phyloP scores from a whole-genome alignment of 306 rosid genomes.

The Parietaria judaica region DNA sequence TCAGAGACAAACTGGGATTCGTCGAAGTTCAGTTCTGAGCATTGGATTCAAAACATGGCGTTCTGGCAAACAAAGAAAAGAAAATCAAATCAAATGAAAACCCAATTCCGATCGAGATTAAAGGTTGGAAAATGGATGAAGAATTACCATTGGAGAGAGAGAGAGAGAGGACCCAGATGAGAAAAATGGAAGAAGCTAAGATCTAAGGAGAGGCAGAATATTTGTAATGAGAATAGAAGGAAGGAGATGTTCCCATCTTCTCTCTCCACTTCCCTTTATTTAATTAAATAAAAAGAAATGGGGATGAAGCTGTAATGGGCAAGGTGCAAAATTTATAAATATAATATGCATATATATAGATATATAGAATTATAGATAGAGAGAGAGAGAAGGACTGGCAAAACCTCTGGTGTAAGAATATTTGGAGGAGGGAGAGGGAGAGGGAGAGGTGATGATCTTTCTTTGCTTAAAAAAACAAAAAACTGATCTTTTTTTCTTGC shows the following conservation, averaged over 20 bases:
- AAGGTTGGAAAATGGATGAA: conserved; percentile 20
- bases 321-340: conserved; percentile 32
- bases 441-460: conserved; percentile 36
- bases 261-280: conserved; percentile 31
- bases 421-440: conserved; percentile 59
- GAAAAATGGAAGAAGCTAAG: conserved; percentile 35
- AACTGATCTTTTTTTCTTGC: not conserved
- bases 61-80: conserved; percentile 26
- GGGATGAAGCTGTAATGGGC: conserved; percentile 44
- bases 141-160: conserved; percentile 34
- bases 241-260: conserved; percentile 51
- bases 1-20: conserved; percentile 39
- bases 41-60: conserved; percentile 43
- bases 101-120: conserved; percentile 15
- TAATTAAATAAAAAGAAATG: conserved; percentile 61
- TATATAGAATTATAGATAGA: too few relatives aligned
- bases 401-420: conserved; percentile 78
- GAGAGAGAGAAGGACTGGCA: conserved; percentile 46
- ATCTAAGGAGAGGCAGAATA: conserved; percentile 53
- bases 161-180: conserved; percentile 33
- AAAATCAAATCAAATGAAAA: conserved; percentile 16
- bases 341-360: conserved; percentile 28
- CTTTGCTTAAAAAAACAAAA: conserved; percentile 9
- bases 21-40: conserved; percentile 48
- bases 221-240: conserved; percentile 58